Conservation (phyloP, 805 yeast genomes). For the Barnettozyma wickerhamii region DNA sequence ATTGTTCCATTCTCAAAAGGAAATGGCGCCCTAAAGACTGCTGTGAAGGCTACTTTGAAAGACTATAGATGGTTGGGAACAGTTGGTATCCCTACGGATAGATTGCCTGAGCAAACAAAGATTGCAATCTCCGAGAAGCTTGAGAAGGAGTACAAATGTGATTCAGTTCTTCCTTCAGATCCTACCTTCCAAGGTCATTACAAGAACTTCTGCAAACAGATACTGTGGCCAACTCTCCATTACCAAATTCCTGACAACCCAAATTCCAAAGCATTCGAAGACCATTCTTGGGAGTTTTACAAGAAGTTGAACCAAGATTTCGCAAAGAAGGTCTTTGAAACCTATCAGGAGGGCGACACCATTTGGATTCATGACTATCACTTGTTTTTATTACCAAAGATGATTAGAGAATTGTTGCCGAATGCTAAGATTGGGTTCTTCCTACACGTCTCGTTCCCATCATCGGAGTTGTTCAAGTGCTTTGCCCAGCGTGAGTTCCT, state of each 20-base stretch:
- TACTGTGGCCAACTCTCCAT: conserved; percentile 92
- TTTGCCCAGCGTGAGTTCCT: conserved; percentile 80
- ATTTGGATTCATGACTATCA: conserved; percentile 97
- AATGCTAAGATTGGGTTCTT: conserved; percentile 87
- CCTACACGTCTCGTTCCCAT: conserved; percentile 91
- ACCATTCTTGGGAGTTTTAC: conserved; percentile 89
- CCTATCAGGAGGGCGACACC: conserved; percentile 69
- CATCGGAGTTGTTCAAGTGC: conserved; percentile 92
- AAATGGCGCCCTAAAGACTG: conserved; percentile 85
- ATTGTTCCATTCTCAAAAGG: conserved; percentile 69
- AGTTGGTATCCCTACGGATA: conserved; percentile 86
- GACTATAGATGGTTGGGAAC: conserved; percentile 82
- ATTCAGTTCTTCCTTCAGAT: conserved; percentile 72
- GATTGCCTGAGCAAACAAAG: conserved; percentile 55
- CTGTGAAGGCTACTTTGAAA: conserved; percentile 57
- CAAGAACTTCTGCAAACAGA: conserved; percentile 86
- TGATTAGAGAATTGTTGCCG: conserved; percentile 75
- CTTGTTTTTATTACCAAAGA: conserved; percentile 75
- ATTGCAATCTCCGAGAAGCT: conserved; percentile 47
- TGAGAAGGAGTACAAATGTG: conserved; percentile 45
- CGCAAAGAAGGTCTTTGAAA: conserved; percentile 68
- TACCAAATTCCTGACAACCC: conserved; percentile 96
- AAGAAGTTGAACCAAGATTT: conserved; percentile 67
- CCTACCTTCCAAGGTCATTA: conserved; percentile 86
- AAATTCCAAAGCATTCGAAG: conserved; percentile 90